A percentile compares a stretch with the other conserved stretches of the same genome.
Conservation (phyloP, 2,329 filamentous ascomycete species). For the Neodidymelliopsis sp. region DNA sequence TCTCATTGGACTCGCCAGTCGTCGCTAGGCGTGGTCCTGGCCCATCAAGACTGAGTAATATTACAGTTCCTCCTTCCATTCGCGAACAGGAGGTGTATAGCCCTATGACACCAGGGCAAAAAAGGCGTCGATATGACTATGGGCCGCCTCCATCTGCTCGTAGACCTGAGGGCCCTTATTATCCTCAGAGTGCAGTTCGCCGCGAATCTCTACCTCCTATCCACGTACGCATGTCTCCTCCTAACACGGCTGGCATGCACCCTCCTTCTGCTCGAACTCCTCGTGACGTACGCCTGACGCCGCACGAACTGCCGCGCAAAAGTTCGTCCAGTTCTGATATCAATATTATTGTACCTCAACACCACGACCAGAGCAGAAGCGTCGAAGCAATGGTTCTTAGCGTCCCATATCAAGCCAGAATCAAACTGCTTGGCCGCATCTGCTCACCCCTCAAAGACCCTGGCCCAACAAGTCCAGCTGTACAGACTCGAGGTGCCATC, state of each 20-base stretch:
- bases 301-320: constrained; percentile 15
- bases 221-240: constrained; percentile 41
- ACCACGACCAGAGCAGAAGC: constrained; percentile 55
- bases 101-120: constrained; percentile 44
- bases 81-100: constrained; percentile 37
- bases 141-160: constrained; percentile 55
- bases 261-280: constrained; percentile 40
- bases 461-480: constrained; percentile 33
- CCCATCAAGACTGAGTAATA: constrained; percentile 39
- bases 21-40: constrained; percentile 33
- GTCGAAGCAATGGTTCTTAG: constrained; percentile 77
- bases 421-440: constrained; percentile 78
- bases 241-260: constrained; percentile 42
- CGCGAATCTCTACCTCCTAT: constrained; percentile 47
- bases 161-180: constrained; percentile 63
- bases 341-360: constrained; percentile 29
- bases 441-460: constrained; percentile 67
- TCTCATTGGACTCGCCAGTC: constrained; percentile 48
- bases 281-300: constrained; percentile 27
- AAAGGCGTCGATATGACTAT: constrained; percentile 46
- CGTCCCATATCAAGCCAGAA: constrained; percentile 77
- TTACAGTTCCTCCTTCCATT: constrained; percentile 34
- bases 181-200: constrained; percentile 38
- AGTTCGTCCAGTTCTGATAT: constrained; percentile 28
- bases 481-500: constrained; percentile 72